Conservation (phyloP, 1,284 basidiomycete genomes). For the Gymnopus androsaceus region DNA sequence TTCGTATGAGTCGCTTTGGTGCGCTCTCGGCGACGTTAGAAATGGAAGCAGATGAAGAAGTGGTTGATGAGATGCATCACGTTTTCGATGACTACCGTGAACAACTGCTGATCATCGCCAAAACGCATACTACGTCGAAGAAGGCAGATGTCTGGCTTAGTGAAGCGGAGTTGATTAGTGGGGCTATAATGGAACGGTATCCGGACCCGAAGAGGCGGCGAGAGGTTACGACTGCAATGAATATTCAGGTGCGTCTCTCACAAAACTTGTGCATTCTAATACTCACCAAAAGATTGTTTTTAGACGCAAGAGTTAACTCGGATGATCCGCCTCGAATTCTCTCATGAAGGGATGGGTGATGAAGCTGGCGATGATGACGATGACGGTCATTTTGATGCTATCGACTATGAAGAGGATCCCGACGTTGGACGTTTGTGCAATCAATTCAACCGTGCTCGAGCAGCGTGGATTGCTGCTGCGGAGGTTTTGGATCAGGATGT, state of each 20-base stretch:
- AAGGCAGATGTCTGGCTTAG: slow-evolving; percentile 34
- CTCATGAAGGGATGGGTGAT: slow-evolving; percentile 5
- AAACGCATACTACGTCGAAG: slow-evolving; percentile 35
- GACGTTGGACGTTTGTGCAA: slow-evolving; percentile 24
- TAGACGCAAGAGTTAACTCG: slow-evolving; percentile 40
- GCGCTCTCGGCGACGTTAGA: slow-evolving; percentile 14
- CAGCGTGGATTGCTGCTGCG: slow-evolving; percentile 39
- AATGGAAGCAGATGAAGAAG: slow-evolving; percentile 22
- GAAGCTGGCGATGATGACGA: slow-evolving; percentile 9
- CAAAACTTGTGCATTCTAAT: neutral
- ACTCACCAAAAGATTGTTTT: slow-evolving; percentile 7
- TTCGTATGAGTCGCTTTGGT: neutral
- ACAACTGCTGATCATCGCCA: slow-evolving; percentile 36
- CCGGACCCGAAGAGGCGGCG: neutral
- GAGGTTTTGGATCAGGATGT: slow-evolving; percentile 25
- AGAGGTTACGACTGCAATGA: slow-evolving; percentile 30
- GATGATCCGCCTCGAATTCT: slow-evolving; percentile 36
- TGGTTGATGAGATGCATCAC: slow-evolving; percentile 38
- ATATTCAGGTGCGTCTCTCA: slow-evolving; percentile 36
- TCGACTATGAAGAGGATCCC: slow-evolving; percentile 21
- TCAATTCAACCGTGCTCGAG: slow-evolving; percentile 37
- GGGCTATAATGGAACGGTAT: slow-evolving; percentile 5
- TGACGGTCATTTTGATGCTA: neutral
- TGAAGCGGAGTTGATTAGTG: slow-evolving; percentile 36
- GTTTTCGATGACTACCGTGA: slow-evolving; percentile 36